A percentile compares a stretch with the other conserved stretches of the same genome.
Conservation (phyloP, 768 basidiomycete species). For the Russula earlei region DNA sequence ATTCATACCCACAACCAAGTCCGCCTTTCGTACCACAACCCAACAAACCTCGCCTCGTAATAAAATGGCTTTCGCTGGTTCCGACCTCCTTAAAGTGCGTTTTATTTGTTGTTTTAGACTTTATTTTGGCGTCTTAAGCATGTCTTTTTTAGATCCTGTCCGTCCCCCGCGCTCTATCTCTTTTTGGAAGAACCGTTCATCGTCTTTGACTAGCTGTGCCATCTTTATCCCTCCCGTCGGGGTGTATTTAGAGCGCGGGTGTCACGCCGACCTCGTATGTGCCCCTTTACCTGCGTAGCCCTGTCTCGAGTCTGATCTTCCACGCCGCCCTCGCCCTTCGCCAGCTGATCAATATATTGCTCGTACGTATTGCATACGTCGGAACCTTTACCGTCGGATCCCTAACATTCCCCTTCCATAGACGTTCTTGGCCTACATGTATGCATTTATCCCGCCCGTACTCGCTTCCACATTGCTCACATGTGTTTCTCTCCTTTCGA, state of each 20-base stretch:
- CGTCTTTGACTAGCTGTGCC: slow-evolving; percentile 39
- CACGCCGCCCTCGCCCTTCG: neutral
- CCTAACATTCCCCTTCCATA: slow-evolving; percentile 9
- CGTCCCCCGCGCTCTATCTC: neutral
- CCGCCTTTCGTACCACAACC: too few relatives aligned
- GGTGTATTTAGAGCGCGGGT: slow-evolving; percentile 85
- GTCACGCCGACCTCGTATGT: slow-evolving; percentile 63
- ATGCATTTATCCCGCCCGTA: slow-evolving; percentile 28
- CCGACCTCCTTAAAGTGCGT: slow-evolving; percentile 72
- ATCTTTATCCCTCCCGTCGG: slow-evolving; percentile 75
- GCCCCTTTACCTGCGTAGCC: neutral
- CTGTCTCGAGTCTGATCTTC: neutral
- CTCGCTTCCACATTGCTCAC: slow-evolving; percentile 7
- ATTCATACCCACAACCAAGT: too few relatives aligned
- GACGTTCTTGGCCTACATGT: slow-evolving; percentile 76
- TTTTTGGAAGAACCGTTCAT: neutral
- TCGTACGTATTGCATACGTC: slow-evolving; percentile 30
- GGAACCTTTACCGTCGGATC: neutral
- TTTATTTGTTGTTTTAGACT: too few relatives aligned
- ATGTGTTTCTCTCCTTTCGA: neutral
- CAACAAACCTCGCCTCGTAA: neutral
- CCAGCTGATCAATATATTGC: slow-evolving; percentile 60
- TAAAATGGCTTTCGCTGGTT: slow-evolving; percentile 57
- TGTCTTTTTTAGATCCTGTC: slow-evolving; percentile 36
- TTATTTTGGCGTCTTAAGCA: neutral